Evolutionary conservation across 2,329 filamentous ascomycete species (phyloP), one percentile per base, ranked within the genome.

Genomic region (Akanthomyces uredinophilus): DNA sequence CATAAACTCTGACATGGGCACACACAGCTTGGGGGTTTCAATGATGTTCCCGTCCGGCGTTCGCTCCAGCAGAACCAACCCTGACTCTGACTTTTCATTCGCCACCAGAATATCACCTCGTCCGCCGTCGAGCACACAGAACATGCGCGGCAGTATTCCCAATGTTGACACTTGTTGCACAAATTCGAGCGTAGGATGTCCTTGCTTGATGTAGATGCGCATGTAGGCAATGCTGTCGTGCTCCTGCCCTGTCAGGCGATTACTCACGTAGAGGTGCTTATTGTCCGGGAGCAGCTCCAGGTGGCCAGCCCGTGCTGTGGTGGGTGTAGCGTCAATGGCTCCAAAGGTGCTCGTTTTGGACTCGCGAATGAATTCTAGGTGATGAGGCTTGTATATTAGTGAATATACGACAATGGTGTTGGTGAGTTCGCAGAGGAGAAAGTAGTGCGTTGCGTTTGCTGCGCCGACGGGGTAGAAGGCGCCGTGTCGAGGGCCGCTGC

Each of bases 151-250:
- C 5, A 70, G 56, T 4, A 67, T 63, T 24, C 78, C 77, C 46
- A 72, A 70, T 0, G 74, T 74, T 16, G 71, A 69, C 54, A 76
- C 68, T 22, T 70, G 65, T 56, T 73, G 71, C 29, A 66, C 68
- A 59, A 75, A 75, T 46, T 69, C 65, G 59, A 80, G 72, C 10
- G 63, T 70, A 37, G 64, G 56, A 35, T 64, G 49, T 20, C 37
- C 65, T 27, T 27, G 46, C 10, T 54, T 46, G 50, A 69, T 61
- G 54, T 71, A 68, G 47, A 77, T 65, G 66, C 70, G 70, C 68
- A 83, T 81, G 69, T 78, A 78, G 6, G 79, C 74, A 67, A 83
- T 77, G 66, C 71, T 78, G 71, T 83, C 81, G 10, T 75, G 77
- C 3, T 65, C 66, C 41, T 75, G 74, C 59, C 78, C 79, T 1